Conservation (phyloP, 495 filamentous ascomycete genomes). For the Amorphotheca resinae region DNA sequence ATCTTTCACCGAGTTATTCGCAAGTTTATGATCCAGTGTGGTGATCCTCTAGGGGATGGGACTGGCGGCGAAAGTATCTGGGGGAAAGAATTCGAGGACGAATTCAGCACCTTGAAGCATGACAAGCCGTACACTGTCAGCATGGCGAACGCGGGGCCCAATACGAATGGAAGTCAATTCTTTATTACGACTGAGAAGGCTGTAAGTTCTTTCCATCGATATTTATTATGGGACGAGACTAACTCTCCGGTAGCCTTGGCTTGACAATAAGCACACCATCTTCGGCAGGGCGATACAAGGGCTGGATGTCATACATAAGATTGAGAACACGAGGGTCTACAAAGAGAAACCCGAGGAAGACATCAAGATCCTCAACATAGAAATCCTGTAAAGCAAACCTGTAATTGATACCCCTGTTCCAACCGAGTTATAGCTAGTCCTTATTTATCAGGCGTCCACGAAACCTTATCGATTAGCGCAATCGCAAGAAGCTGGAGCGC, state of each 20-base stretch:
- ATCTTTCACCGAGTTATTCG: conserved; percentile 96
- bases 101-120: conserved; percentile 82
- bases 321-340: conserved; percentile 81
- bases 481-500: neutral
- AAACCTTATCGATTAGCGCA: neutral
- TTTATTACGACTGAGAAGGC: conserved; percentile 98
- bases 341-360: conserved; percentile 97
- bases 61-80: conserved; percentile 96
- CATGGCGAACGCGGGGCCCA: conserved; percentile 95
- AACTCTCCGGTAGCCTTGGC: conserved; percentile 50
- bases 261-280: conserved; percentile 92
- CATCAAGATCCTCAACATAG: conserved; percentile 92
- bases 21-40: conserved; percentile 97
- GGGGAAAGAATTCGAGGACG: conserved; percentile 91
- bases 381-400: conserved; percentile 32
- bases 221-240: neutral
- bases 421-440: neutral
- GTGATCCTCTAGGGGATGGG: conserved; percentile 88
- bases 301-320: conserved; percentile 90
- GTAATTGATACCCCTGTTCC: neutral
- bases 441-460: neutral
- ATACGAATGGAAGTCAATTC: conserved; percentile 73
- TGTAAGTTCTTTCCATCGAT: conserved; percentile 26
- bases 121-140: conserved; percentile 93
- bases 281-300: conserved; percentile 86